These are phyloP conservation scores for Microcos paniculata DNA, from an alignment of 345 rosid species.

Conservation along the genomic window DNA sequence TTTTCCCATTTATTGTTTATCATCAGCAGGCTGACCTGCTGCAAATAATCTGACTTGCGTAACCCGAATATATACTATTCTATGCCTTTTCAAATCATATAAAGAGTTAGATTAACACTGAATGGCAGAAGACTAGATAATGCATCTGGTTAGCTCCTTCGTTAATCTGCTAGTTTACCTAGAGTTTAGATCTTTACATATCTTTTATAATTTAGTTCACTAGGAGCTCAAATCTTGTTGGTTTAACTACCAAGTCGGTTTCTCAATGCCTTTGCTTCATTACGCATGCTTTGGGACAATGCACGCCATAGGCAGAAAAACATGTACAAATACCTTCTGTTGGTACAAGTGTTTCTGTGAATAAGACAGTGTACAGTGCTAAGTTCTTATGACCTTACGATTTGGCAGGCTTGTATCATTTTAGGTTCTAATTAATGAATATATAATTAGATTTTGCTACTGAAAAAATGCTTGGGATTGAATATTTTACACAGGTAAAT, in stretches of 20 bases:
- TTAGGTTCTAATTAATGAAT: not conserved
- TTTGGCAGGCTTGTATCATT: not conserved
- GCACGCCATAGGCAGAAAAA: not conserved
- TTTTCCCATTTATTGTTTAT: constrained; percentile 11
- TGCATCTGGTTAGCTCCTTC: not conserved
- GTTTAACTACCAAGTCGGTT: not conserved
- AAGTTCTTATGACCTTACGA: not conserved
- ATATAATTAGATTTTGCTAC: not conserved
- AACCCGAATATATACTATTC: not conserved
- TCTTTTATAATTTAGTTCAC: not conserved
- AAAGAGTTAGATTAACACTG: not conserved
- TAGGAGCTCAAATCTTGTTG: not conserved
- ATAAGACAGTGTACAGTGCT: not conserved
- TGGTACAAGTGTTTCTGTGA: not conserved
- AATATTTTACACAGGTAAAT: constrained; percentile 54
- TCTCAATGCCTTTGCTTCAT: not conserved
- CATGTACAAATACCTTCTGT: not conserved
- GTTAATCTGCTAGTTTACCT: constrained; percentile 8
- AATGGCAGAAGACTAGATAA: not conserved
- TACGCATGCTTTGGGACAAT: not conserved
- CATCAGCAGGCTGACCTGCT: constrained; percentile 1
- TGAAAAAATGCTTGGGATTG: constrained; percentile 9
- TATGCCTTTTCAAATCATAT: not conserved
- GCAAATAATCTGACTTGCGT: not conserved
- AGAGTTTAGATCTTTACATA: not conserved